Evolutionary conservation across 345 rosid genomes (phyloP), one percentile per base, ranked within the genome.

Genomic region (Pugionium dolabratum): DNA sequence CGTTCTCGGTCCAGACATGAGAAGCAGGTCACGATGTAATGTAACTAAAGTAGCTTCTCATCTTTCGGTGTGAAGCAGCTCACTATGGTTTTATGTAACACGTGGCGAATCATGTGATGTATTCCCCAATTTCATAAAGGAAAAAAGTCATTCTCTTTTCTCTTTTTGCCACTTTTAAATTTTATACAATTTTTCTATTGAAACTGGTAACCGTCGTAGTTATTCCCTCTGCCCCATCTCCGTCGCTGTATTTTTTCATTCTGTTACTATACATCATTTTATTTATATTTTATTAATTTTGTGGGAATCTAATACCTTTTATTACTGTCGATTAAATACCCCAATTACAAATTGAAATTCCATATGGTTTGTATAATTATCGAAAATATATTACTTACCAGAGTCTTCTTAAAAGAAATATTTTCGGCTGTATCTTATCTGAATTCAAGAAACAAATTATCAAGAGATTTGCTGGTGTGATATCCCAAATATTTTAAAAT

Each of bases 61-160:
- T 18, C 62, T 71, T 71, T 71, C 64, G 59, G 75, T 71, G 48
- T 27, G 51, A 55, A 54, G 45, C 36, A 71, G 28, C 42, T 54
- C 63, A 54, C 32, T 0, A 25, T 55, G 69, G 57, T 18, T 26
- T 63, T 7, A 5, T 26, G 18, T 11, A 31, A 62, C 57, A 62
- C 69, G 57, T 62, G 69, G 7, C 69, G 2, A 54, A 26, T 44
- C 44, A 48, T 32, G 25, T 62, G 46, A 62, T 44, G 41, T 43
- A 54, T 54, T 47, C 59, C 42, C 57, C 59, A 54, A 47, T 46
- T 47, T 47, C 30, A 37, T 53, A 3, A 1, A 18, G 18, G 18
- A 53, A 3, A 34, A n/a, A 27, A 36, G 34, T 5, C 18, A 4
- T 18, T 52, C 35, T 58, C 43, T 25, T 30, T 8, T 9, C 3